Evolutionary conservation across 495 filamentous ascomycete genomes (phyloP).

Genomic region (Lophiostoma macrostomum): DNA sequence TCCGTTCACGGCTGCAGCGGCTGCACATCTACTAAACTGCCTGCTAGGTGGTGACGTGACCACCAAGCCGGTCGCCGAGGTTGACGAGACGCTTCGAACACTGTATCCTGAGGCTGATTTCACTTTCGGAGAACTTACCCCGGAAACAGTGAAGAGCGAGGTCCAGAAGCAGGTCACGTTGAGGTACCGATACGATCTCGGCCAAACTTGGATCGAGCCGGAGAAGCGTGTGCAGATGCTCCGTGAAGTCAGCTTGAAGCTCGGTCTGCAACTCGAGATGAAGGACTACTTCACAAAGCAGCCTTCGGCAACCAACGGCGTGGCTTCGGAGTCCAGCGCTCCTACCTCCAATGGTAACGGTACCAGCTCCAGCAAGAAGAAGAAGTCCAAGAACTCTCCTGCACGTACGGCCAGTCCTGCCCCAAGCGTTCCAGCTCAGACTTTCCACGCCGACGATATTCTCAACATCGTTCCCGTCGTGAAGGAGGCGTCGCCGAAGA

Average conservation of each 20-base stretch:
- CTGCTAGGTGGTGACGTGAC: constrained; percentile 78
- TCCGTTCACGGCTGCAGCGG: constrained; percentile 68
- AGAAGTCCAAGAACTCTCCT: constrained; percentile 60
- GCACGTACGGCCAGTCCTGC: constrained; percentile 51
- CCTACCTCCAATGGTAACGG: constrained; percentile 47
- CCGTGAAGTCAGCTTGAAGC: constrained; percentile 82
- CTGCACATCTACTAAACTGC: constrained; percentile 92
- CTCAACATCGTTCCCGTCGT: constrained; percentile 87
- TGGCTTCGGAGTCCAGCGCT: constrained; percentile 40
- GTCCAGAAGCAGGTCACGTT: constrained; percentile 68
- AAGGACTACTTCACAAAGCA: constrained; percentile 74
- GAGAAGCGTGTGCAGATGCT: constrained; percentile 78
- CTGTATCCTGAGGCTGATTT: constrained; percentile 84
- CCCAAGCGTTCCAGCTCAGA: constrained; percentile 51
- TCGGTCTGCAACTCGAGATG: constrained; percentile 82
- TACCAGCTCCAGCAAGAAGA: constrained; percentile 60
- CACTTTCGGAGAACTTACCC: constrained; percentile 71
- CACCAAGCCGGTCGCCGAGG: constrained; percentile 67
- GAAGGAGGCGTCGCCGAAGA: constrained; percentile 87
- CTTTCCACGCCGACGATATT: constrained; percentile 81
- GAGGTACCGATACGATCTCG: constrained; percentile 74
- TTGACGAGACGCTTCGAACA: constrained; percentile 67
- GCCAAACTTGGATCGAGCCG: constrained; percentile 60
- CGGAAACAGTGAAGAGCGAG: constrained; percentile 64
- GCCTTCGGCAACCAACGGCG: constrained; percentile 33